These are phyloP conservation scores for Aureobasidium namibiae DNA, from an alignment of 2,329 filamentous ascomycete genomes.

Conservation along the genomic window DNA sequence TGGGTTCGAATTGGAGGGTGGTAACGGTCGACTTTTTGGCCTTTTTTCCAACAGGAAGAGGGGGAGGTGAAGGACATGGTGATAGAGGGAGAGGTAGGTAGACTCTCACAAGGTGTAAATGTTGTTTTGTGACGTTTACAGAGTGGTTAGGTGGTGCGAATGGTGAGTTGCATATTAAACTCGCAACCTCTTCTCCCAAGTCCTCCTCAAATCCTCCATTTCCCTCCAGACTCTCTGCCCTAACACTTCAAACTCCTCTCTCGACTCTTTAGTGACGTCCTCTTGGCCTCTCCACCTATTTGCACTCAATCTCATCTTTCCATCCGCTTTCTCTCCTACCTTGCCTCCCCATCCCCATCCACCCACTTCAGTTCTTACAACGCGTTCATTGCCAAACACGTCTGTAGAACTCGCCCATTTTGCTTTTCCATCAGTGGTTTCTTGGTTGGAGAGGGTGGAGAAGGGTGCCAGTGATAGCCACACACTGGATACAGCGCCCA, in stretches of 20 bases:
- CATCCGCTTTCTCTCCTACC: slow-evolving; percentile 39
- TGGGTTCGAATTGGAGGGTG: not conserved
- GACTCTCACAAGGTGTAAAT: not conserved
- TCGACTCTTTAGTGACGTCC: slow-evolving; percentile 53
- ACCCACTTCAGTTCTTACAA: slow-evolving; percentile 73
- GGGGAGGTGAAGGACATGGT: not conserved
- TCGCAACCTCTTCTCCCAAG: slow-evolving; percentile 33
- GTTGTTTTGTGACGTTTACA: too few relatives aligned
- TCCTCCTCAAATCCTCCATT: slow-evolving; percentile 28
- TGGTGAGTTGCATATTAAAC: not conserved
- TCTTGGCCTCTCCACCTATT: slow-evolving; percentile 51
- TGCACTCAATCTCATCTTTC: slow-evolving; percentile 37
- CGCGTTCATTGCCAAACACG: slow-evolving; percentile 47
- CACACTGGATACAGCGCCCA: slow-evolving; percentile 64
- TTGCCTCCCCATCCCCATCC: slow-evolving; percentile 67
- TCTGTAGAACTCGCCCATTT: slow-evolving; percentile 83
- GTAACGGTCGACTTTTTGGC: not conserved
- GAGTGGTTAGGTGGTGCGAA: not conserved
- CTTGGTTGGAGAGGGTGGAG: slow-evolving; percentile 50
- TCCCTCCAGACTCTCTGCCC: slow-evolving; percentile 44
- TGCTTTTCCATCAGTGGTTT: slow-evolving; percentile 43
- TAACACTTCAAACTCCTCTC: slow-evolving; percentile 64
- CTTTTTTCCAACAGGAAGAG: not conserved
- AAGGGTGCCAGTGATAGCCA: slow-evolving; percentile 68
- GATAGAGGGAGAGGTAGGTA: not conserved